These are phyloP conservation scores for Aureobasidium sp. DNA, from an alignment of 2,329 filamentous ascomycete species.

Conservation along the genomic window DNA sequence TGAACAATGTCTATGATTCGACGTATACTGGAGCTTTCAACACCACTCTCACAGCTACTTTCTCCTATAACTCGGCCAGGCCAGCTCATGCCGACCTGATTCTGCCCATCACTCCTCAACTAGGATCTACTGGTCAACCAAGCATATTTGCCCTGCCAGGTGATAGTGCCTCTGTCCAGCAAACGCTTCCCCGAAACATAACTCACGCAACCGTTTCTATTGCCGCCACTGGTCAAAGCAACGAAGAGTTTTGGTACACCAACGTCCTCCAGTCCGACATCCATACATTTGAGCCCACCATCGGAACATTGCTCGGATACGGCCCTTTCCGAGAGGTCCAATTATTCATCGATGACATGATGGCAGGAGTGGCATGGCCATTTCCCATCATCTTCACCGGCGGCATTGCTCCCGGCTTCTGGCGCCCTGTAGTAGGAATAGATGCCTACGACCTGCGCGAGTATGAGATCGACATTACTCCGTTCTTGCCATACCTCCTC, in stretches of 20 bases:
- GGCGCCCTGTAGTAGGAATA: slow-evolving; percentile 70
- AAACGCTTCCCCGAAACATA: slow-evolving; percentile 60
- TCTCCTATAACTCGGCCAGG: slow-evolving; percentile 39
- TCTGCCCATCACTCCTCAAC: slow-evolving; percentile 55
- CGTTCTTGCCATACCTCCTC: slow-evolving; percentile 63
- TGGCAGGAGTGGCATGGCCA: slow-evolving; percentile 74
- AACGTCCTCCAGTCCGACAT: slow-evolving; percentile 62
- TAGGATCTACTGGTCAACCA: slow-evolving; percentile 43
- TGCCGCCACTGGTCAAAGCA: slow-evolving; percentile 67
- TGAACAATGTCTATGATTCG: slow-evolving; percentile 64
- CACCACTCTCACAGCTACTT: slow-evolving; percentile 66
- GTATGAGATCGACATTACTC: slow-evolving; percentile 74
- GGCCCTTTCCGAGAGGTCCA: slow-evolving; percentile 75
- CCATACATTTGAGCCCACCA: slow-evolving; percentile 48
- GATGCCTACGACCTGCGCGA: slow-evolving; percentile 74
- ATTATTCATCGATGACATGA: slow-evolving; percentile 61
- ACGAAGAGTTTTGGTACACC: slow-evolving; percentile 81
- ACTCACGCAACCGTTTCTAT: slow-evolving; percentile 67
- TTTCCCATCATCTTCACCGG: slow-evolving; percentile 79
- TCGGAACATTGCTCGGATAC: slow-evolving; percentile 55
- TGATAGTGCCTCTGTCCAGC: slow-evolving; percentile 51
- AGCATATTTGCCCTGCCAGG: slow-evolving; percentile 64
- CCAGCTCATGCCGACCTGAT: slow-evolving; percentile 52
- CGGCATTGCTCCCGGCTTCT: slow-evolving; percentile 67
- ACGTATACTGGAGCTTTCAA: slow-evolving; percentile 69